phyloP scores from a whole-genome alignment of 352 stramenopile species.

The Pythium volutum region DNA sequence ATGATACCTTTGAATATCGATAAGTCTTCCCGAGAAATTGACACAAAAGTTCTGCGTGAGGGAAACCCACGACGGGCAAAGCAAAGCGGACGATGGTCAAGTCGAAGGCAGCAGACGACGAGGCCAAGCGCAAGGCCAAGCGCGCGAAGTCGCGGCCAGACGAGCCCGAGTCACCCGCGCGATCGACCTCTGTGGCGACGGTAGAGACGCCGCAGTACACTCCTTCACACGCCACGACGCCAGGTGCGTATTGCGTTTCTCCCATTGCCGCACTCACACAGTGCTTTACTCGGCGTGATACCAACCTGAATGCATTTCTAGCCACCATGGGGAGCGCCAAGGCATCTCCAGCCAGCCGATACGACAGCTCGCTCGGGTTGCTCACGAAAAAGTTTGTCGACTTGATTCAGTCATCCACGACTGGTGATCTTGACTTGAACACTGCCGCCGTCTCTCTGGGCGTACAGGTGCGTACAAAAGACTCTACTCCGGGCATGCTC shows the following conservation, averaged over 20 bases:
- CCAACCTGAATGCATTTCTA: background rate
- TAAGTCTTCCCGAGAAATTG: constrained; percentile 7
- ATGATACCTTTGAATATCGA: constrained; percentile 3
- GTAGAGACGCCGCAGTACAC: constrained; percentile 17
- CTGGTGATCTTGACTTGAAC: constrained; percentile 94
- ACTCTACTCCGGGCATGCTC: background rate
- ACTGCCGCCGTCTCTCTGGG: constrained; percentile 80
- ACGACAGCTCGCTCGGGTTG: constrained; percentile 94
- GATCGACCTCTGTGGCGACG: constrained; percentile 10
- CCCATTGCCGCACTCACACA: background rate
- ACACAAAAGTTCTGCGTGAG: background rate
- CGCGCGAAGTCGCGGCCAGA: constrained; percentile 50
- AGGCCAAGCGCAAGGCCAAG: constrained; percentile 69
- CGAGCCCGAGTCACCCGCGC: constrained; percentile 22
- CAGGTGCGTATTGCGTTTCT: constrained; percentile 3
- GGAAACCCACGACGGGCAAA: constrained; percentile 4
- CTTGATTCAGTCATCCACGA: constrained; percentile 88
- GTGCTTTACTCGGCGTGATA: background rate
- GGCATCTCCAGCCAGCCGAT: constrained; percentile 82
- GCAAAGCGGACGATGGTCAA: constrained; percentile 42
- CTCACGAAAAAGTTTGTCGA: constrained; percentile 98
- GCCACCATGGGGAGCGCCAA: constrained; percentile 34
- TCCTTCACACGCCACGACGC: constrained; percentile 22
- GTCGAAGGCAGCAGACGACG: constrained; percentile 54
- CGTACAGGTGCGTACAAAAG: constrained; percentile 50